phyloP scores from a whole-genome alignment of 2,329 filamentous ascomycete species.

The Paramyrothecium sp. region DNA sequence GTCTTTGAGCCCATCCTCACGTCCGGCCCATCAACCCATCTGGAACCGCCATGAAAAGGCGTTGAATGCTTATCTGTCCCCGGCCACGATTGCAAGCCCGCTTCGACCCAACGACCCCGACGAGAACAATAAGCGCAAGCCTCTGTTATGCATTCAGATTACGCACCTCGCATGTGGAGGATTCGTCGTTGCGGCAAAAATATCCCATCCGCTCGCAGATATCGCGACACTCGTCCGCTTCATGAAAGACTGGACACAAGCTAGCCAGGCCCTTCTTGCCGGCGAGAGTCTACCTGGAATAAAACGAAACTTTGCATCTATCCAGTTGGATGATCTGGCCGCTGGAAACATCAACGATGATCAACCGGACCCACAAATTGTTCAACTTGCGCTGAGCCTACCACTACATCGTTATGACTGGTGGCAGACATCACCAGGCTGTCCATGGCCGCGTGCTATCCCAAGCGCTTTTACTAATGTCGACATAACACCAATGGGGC shows the following conservation, averaged over 20 bases:
- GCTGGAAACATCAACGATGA: conserved; percentile 14
- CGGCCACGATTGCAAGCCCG: conserved; percentile 1
- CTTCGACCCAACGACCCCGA: background rate
- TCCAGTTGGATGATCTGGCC: conserved; percentile 12
- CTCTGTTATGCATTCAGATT: conserved; percentile 17
- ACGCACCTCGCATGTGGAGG: conserved; percentile 18
- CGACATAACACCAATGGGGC: conserved; percentile 4
- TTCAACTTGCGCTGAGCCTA: conserved; percentile 6
- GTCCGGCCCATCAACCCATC: conserved; percentile 1
- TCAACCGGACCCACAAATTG: conserved; percentile 4
- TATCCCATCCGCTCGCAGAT: conserved; percentile 20
- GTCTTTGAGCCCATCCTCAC: conserved; percentile 8
- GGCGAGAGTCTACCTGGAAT: fast-evolving
- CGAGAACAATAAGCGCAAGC: background rate
- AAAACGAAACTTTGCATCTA: conserved; percentile 7
- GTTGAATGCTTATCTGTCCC: conserved; percentile 9
- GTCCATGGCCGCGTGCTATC: conserved; percentile 11
- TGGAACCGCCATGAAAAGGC: conserved; percentile 10
- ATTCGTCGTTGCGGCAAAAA: conserved; percentile 14
- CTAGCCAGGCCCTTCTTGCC: conserved; percentile 1
- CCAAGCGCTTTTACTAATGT: conserved; percentile 7
- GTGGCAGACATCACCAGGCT: conserved; percentile 11
- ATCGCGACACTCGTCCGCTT: conserved; percentile 14
- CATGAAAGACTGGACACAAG: conserved; percentile 17
- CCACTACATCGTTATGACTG: conserved; percentile 22